Conservation (phyloP, 257 asterid genomes). For the Vinca minor region DNA sequence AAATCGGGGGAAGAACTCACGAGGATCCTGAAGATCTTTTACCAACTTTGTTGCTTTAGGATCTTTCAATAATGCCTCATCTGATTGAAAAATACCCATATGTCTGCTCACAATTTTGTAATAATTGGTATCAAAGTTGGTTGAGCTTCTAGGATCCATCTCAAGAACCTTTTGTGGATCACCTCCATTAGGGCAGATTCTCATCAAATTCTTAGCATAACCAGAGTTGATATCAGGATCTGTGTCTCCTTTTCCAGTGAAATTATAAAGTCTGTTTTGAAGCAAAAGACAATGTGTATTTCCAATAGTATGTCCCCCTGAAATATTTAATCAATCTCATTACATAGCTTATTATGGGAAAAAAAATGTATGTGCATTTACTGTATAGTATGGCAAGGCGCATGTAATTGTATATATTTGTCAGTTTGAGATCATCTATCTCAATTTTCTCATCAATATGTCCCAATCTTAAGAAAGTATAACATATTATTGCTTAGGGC, state of each 20-base stretch:
- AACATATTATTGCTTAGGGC: no score
- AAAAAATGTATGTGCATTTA: no score
- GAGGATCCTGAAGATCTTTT: conserved; percentile 21
- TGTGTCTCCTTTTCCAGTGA: conserved; percentile 33
- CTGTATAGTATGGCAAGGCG: no score
- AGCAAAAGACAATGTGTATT: conserved; percentile 29
- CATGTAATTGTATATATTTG: no score
- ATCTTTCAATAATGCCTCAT: conserved; percentile 34
- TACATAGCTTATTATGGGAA: no score
- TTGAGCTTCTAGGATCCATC: conserved; percentile 36
- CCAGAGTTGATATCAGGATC: conserved; percentile 40
- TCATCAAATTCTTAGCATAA: conserved; percentile 30
- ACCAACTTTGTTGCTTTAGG: conserved; percentile 17
- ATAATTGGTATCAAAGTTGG: conserved; percentile 28
- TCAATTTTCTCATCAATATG: no score
- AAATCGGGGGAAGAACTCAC: conserved; percentile 14
- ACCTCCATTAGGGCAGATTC: conserved; percentile 30
- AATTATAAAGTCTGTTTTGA: conserved; percentile 39
- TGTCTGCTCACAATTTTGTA: conserved; percentile 18
- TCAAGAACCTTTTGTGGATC: conserved; percentile 27
- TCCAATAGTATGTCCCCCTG: conserved; percentile 54
- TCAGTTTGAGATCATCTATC: no score
- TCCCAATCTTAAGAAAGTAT: no score
- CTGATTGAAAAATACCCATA: conserved; percentile 35
- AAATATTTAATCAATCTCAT: not conserved